Conservation (phyloP, 2,329 filamentous ascomycete genomes). For the Alternaria consortialis region DNA sequence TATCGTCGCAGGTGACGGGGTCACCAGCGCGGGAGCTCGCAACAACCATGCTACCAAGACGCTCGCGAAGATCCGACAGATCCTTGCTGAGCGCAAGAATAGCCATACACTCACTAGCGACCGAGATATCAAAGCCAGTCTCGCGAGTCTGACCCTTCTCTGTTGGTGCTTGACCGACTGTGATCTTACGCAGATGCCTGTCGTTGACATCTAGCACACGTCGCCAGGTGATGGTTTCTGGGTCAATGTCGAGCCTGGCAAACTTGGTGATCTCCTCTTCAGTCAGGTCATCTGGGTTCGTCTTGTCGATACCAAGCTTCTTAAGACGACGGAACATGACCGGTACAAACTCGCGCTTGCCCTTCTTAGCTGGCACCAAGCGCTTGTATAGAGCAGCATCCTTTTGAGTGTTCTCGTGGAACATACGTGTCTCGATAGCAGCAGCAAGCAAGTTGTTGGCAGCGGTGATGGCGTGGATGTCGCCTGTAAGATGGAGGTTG, state of each 20-base stretch:
- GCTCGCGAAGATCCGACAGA: slow-evolving; percentile 87
- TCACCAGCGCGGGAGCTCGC: slow-evolving; percentile 86
- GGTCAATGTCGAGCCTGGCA: slow-evolving; percentile 94
- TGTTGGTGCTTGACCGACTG: slow-evolving; percentile 85
- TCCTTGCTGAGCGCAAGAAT: slow-evolving; percentile 93
- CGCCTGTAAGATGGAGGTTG: slow-evolving; percentile 95
- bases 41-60: slow-evolving; percentile 94
- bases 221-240: slow-evolving; percentile 95
- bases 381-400: slow-evolving; percentile 87
- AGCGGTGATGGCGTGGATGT: slow-evolving; percentile 96
- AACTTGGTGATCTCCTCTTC: slow-evolving; percentile 88
- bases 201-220: slow-evolving; percentile 98
- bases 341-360: slow-evolving; percentile 83
- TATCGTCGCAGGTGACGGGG: slow-evolving; percentile 93
- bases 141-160: slow-evolving; percentile 89
- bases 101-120: slow-evolving; percentile 98
- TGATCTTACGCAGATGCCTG: slow-evolving; percentile 88
- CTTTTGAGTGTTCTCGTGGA: slow-evolving; percentile 96
- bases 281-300: slow-evolving; percentile 87
- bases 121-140: slow-evolving; percentile 97
- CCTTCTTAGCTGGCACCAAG: slow-evolving; percentile 88
- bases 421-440: slow-evolving; percentile 97
- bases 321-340: slow-evolving; percentile 93
- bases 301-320: slow-evolving; percentile 97
- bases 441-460: slow-evolving; percentile 97